Evolutionary conservation across 495 filamentous ascomycete species (phyloP).

Genomic region (Choiromyces venosus): DNA sequence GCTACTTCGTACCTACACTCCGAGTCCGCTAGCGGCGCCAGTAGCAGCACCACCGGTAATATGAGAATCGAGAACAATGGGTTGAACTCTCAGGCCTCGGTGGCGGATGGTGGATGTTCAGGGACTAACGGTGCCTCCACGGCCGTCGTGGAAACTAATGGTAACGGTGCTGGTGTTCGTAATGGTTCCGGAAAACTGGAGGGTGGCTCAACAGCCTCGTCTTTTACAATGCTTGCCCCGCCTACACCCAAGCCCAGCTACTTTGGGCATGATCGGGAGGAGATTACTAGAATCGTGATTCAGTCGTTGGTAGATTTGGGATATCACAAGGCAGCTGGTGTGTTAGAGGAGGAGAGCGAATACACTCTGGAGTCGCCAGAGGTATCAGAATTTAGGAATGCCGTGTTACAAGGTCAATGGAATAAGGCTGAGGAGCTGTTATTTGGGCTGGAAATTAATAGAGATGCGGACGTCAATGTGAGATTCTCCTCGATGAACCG

Average conservation of each 20-base stretch:
- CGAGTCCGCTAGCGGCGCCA: conserved; percentile 3
- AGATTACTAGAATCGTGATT: conserved; percentile 87
- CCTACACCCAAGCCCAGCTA: conserved; percentile 48
- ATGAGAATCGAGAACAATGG: conserved; percentile 41
- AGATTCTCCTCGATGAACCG: conserved; percentile 43
- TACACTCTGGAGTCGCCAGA: conserved; percentile 79
- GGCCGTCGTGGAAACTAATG: conserved; percentile 36
- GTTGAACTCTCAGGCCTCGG: conserved; percentile 31
- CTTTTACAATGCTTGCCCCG: conserved; percentile 41
- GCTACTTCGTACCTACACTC: conserved; percentile 22
- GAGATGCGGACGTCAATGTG: conserved; percentile 50
- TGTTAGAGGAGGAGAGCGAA: conserved; percentile 74
- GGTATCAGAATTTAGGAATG: conserved; percentile 75
- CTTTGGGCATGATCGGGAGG: conserved; percentile 83
- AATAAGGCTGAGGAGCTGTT: conserved; percentile 74
- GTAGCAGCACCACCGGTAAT: conserved; percentile 31
- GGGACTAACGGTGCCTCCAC: conserved; percentile 32
- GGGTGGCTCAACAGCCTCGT: conserved; percentile 36
- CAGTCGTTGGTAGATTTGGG: conserved; percentile 85
- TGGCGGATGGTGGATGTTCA: conserved; percentile 19
- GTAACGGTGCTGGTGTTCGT: conserved; percentile 34
- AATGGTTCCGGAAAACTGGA: conserved; percentile 39
- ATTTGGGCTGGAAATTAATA: conserved; percentile 55
- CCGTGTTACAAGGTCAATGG: conserved; percentile 80
- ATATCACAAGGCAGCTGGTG: conserved; percentile 68